Percentiles rank a stretch among this genome's conserved stretches.
phyloP scores from a whole-genome alignment of 2,329 filamentous ascomycete species.

The Calonectria fujianensis region DNA sequence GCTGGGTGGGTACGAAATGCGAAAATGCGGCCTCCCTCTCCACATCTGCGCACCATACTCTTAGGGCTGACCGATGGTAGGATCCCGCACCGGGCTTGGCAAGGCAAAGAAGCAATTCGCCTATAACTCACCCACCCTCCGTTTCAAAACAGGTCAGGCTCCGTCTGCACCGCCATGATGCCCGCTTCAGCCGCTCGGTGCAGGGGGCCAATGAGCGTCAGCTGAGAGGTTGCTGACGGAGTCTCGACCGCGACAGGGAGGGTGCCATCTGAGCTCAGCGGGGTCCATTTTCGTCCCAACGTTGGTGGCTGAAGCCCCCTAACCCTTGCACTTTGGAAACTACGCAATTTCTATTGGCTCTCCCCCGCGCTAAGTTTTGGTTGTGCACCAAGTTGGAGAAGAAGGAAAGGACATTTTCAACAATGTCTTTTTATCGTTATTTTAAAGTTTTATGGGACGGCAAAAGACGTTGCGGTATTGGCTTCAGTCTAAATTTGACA shows the following conservation, averaged over 20 bases:
- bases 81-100: not conserved
- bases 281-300: not conserved
- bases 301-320: not conserved
- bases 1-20: slow-evolving; percentile 11
- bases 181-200: not conserved
- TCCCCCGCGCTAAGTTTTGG: no score
- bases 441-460: no score
- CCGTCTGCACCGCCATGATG: slow-evolving; percentile 2
- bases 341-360: not conserved
- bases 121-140: not conserved
- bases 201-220: not conserved
- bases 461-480: no score
- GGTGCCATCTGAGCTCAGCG: slow-evolving; percentile 10
- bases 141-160: not conserved
- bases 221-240: not conserved
- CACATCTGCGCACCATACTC: not conserved
- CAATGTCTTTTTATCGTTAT: no score
- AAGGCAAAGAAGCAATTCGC: not conserved
- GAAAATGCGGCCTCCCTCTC: slow-evolving; percentile 6
- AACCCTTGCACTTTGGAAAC: not conserved
- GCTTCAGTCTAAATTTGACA: no score
- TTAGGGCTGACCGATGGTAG: not conserved
- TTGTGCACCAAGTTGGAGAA: no score
- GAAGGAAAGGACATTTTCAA: no score
- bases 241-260: not conserved